Percentiles rank a stretch among this genome's conserved stretches.
Conservation (phyloP, 768 basidiomycete species). For the Pleurotus salmoneostramineus region DNA sequence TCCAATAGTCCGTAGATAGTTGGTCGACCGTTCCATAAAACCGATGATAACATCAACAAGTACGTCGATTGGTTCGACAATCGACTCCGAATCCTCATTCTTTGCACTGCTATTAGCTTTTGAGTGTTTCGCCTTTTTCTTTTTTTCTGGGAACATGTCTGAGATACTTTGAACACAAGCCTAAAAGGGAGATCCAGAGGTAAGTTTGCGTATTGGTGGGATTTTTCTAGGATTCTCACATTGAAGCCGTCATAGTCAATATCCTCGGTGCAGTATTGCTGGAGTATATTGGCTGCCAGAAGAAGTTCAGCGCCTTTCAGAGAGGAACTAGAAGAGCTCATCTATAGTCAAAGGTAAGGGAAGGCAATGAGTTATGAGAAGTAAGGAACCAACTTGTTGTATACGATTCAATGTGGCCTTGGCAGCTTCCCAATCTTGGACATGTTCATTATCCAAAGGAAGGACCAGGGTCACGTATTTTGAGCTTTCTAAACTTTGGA, state of each 20-base stretch:
- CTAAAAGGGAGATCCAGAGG: constrained; percentile 28
- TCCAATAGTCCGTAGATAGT: constrained; percentile 75
- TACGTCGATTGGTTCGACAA: constrained; percentile 65
- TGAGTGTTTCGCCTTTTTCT: constrained; percentile 36
- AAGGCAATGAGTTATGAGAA: background rate
- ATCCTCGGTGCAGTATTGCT: constrained; percentile 64
- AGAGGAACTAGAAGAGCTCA: constrained; percentile 26
- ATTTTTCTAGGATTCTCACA: background rate
- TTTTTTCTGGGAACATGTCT: constrained; percentile 44
- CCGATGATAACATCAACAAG: constrained; percentile 90
- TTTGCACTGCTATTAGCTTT: constrained; percentile 26
- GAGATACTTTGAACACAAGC: constrained; percentile 55
- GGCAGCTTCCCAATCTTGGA: constrained; percentile 40
- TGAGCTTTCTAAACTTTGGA: constrained; percentile 59
- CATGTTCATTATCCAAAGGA: constrained; percentile 54
- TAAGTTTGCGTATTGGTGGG: no score
- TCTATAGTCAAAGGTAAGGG: constrained; percentile 13
- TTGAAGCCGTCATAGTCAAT: constrained; percentile 26
- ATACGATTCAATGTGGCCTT: constrained; percentile 37
- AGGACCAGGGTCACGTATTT: constrained; percentile 60
- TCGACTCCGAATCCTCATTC: constrained; percentile 22
- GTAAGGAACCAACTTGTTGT: constrained; percentile 31
- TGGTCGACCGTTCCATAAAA: constrained; percentile 78
- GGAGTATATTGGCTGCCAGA: constrained; percentile 64
- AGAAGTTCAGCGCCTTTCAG: constrained; percentile 72